phyloP scores from a whole-genome alignment of 2,329 filamentous ascomycete genomes.

The Trichoderma arundinaceum region DNA sequence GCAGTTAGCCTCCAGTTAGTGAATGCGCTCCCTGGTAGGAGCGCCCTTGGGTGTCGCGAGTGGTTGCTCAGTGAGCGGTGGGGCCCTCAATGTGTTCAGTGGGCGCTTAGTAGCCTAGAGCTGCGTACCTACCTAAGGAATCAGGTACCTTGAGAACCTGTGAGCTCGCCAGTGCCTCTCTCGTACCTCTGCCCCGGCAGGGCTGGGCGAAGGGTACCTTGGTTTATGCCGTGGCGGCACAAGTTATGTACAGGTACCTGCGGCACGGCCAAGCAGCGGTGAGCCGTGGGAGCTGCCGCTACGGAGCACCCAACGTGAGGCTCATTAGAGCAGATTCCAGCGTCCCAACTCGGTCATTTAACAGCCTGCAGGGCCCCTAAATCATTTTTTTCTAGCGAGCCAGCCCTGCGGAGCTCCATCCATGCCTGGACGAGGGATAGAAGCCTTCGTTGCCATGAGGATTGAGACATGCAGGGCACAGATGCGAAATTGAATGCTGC shows the following conservation, averaged over 20 bases:
- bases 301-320: slow-evolving; percentile 15
- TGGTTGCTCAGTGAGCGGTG: slow-evolving; percentile 32
- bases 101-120: slow-evolving; percentile 30
- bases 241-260: slow-evolving; percentile 9
- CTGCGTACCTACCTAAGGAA: slow-evolving; percentile 5
- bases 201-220: neutral
- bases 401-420: slow-evolving; percentile 1
- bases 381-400: slow-evolving; percentile 4
- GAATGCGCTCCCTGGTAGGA: slow-evolving; percentile 26
- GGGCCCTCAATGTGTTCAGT: slow-evolving; percentile 30
- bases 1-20: slow-evolving; percentile 26
- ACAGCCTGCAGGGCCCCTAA: neutral
- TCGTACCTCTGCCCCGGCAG: neutral
- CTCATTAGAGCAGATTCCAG: slow-evolving; percentile 22
- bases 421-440: neutral
- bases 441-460: slow-evolving; percentile 10
- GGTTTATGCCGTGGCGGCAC: neutral
- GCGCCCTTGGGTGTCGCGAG: slow-evolving; percentile 21
- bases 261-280: slow-evolving; percentile 24
- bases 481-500: slow-evolving; percentile 11
- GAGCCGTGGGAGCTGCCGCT: neutral
- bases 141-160: too few species aligned
- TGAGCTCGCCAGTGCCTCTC: neutral
- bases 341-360: neutral
- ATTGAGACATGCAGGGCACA: slow-evolving; percentile 27